These are phyloP conservation scores for Albifimbria verrucaria DNA, from an alignment of 2,329 filamentous ascomycete genomes.

Conservation along the genomic window DNA sequence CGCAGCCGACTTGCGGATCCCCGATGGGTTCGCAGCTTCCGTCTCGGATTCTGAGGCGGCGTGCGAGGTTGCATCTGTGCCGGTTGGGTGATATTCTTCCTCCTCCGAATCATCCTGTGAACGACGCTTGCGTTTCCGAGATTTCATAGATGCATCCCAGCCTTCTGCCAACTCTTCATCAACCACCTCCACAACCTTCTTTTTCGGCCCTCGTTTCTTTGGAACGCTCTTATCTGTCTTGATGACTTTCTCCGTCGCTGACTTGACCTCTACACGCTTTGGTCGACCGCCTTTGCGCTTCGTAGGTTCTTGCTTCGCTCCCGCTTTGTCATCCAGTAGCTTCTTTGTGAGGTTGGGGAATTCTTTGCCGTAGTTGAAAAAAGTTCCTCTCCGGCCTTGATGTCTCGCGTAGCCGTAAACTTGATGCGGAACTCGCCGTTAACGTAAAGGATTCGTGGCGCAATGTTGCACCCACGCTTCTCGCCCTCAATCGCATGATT, in stretches of 20 bases:
- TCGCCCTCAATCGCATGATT: conserved; percentile 64
- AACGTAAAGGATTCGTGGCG: conserved; percentile 65
- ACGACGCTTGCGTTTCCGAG: conserved; percentile 26
- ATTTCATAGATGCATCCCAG: conserved; percentile 7
- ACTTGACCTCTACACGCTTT: conserved; percentile 8
- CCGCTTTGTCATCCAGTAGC: conserved; percentile 34
- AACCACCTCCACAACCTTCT: conserved; percentile 13
- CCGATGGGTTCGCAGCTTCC: conserved; percentile 18
- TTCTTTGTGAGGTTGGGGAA: conserved; percentile 58
- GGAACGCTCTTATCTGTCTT: conserved; percentile 11
- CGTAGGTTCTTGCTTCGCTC: conserved; percentile 21
- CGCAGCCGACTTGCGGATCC: conserved; percentile 21
- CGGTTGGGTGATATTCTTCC: conserved; percentile 24
- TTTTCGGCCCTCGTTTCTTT: conserved; percentile 18
- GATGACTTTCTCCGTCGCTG: conserved; percentile 7
- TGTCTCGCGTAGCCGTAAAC: conserved; percentile 64
- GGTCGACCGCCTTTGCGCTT: conserved; percentile 18
- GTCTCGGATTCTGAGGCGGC: conserved; percentile 17
- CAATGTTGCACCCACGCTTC: conserved; percentile 56
- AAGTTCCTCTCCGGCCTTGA: conserved; percentile 70
- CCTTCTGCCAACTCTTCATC: conserved; percentile 15
- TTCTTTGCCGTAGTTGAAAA: conserved; percentile 79
- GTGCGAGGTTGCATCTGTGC: conserved; percentile 15
- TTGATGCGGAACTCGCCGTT: conserved; percentile 75
- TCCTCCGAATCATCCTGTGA: conserved; percentile 23